Base-by-base conservation (phyloP, 2,329 filamentous ascomycete genomes). In the Xylaria sp. region DNA sequence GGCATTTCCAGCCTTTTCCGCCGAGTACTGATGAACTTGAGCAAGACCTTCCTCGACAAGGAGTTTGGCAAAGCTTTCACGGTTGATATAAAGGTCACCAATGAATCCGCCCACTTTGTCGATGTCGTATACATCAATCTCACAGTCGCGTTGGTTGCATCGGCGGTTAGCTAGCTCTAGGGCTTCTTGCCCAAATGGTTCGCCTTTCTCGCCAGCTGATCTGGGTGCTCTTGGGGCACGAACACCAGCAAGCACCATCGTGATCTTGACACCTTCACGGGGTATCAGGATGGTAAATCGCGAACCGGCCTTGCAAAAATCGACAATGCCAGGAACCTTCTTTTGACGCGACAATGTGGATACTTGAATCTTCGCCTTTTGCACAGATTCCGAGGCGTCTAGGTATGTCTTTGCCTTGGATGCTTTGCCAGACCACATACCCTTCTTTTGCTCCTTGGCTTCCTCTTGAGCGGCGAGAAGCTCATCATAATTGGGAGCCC, bases 41-140 rank as follows among this genome's bases (percentile, higher is more conserved):
- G 96, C 95, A 33, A 97, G 86, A 68, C 96, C 96, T 81, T 99
- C 96, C 80, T 98, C 96, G 1, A 99, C 89, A 1, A 99, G 87
- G 1, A 93, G 80, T 84, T 97, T 97, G 75, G 94, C 93, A 77
- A 99, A 97, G 83, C 92, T 98, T 81, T 98, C 95, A 60, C 94
- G 92, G 84, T 94, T 95, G 78, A 99, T 88, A 79, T 94, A 97
- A 27, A 99, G 85, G 15, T 93, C 92, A 62, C 96, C 96, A 73
- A 99, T 98, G 84, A 99, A 99, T 42, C 96, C 96, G 74, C 96
- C 96, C 29, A 96, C 90, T 85, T 97, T 98, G 85, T 99, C 96
- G 72, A 93, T 92, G 74, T 94, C 94, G 78, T 97, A 90, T 22
- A 99, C 91, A 74, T 99, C 94, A 65, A 99, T 92, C 80, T 98